These are phyloP conservation scores for Nosema granulosis DNA, from an alignment of 371 early-diverging fungal species.

Conservation along the genomic window DNA sequence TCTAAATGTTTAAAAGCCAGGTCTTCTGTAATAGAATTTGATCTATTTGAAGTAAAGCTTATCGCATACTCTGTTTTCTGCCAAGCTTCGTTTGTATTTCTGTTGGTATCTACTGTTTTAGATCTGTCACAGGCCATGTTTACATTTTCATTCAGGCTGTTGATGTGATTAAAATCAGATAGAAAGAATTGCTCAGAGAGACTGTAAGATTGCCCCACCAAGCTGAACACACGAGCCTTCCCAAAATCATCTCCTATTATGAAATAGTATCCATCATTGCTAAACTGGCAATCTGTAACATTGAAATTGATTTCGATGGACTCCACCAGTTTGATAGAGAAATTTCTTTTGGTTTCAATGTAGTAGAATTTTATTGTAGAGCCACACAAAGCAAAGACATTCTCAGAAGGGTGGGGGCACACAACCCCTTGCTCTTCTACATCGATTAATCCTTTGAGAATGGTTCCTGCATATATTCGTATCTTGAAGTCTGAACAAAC, in stretches of 20 bases:
- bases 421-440: slow-evolving; percentile 24
- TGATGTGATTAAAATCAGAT: slow-evolving; percentile 45
- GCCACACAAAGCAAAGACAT: slow-evolving; percentile 50
- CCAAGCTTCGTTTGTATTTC: slow-evolving; percentile 42
- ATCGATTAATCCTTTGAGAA: slow-evolving; percentile 5
- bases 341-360: slow-evolving; percentile 3
- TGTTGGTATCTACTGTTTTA: slow-evolving; percentile 18
- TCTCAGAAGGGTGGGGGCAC: slow-evolving; percentile 49
- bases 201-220: not conserved
- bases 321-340: not conserved
- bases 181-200: slow-evolving; percentile 57
- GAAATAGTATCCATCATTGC: slow-evolving; percentile 56
- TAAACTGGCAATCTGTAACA: slow-evolving; percentile 56
- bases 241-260: slow-evolving; percentile 53
- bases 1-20: slow-evolving; percentile 11
- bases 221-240: slow-evolving; percentile 13
- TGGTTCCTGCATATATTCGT: slow-evolving; percentile 48
- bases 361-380: slow-evolving; percentile 34
- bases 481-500: slow-evolving; percentile 54
- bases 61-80: slow-evolving; percentile 8
- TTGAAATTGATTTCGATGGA: slow-evolving; percentile 31
- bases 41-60: not conserved
- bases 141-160: slow-evolving; percentile 5
- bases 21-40: slow-evolving; percentile 32
- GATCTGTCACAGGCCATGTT: slow-evolving; percentile 17